Evolutionary conservation across 129 eudicot species (phyloP).

Genomic region (Artemisia annua): DNA sequence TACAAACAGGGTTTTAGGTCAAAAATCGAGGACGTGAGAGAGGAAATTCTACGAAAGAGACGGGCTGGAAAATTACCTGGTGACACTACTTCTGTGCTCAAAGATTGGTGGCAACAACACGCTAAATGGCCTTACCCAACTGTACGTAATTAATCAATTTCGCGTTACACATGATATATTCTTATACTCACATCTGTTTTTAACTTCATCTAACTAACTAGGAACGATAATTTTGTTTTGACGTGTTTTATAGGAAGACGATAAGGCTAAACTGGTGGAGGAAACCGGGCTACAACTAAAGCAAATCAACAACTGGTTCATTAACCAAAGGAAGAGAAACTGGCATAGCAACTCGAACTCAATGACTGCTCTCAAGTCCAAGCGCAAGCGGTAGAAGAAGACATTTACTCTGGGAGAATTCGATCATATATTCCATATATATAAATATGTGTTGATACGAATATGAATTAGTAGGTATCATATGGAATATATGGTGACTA

Average conservation of each 20-base stretch:
- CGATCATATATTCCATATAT: conserved; percentile 18
- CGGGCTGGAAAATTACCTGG: conserved; percentile 98
- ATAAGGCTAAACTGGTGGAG: conserved; percentile 92
- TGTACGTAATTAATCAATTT: conserved; percentile 34
- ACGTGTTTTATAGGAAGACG: conserved; percentile 68
- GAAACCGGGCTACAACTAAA: conserved; percentile 93
- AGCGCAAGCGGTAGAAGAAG: conserved; percentile 65
- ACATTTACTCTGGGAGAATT: background rate
- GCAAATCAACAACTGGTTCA: conserved; percentile 97
- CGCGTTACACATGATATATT: background rate
- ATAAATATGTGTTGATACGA: conserved; percentile 20
- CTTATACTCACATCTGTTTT: background rate
- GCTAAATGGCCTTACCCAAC: conserved; percentile 99
- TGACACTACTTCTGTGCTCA: conserved; percentile 89
- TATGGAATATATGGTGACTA: conserved; percentile 25
- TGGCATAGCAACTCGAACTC: conserved; percentile 94
- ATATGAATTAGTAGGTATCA: conserved; percentile 29
- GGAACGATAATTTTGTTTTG: background rate
- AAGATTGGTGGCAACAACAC: conserved; percentile 99
- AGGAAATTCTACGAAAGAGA: conserved; percentile 86
- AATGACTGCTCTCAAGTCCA: conserved; percentile 70
- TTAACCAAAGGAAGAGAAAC: conserved; percentile 93
- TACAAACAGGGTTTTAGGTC: conserved; percentile 85
- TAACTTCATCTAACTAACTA: too few relatives aligned
- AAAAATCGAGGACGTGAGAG: conserved; percentile 91